Evolutionary conservation across 441 rosid species (phyloP), one percentile per base, ranked within the genome.

Genomic region (Eruca vesicaria): DNA sequence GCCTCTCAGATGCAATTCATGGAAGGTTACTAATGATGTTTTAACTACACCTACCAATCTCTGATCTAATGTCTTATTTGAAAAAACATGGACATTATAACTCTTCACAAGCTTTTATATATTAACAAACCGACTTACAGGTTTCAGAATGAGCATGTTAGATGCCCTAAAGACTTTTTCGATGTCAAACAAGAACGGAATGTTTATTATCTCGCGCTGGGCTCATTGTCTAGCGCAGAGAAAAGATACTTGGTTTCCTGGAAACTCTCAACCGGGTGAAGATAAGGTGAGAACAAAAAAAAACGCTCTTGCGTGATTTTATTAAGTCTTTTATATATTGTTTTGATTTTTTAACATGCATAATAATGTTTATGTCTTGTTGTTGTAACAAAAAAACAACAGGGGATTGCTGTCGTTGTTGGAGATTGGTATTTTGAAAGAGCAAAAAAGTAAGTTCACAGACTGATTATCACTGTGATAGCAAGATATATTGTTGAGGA

Each of bases 341-440:
- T 8, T 56, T 57, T 3, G n/a, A 36, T 28, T 41, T 43, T n/a
- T n/a, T n/a, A n/a, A n/a, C n/a, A 57, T 66, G 32, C 77, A 0
- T 28, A 9, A 18, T 61, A 43, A 14, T 26, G n/a, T n/a, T n/a
- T n/a, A 18, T 68, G 56, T n/a, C 52, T 63, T 70, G 15, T 60
- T 68, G 57, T 21, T 53, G 52, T 8, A 62, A 61, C 38, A 3
- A 58, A 56, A 9, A 32, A 19, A 58, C n/a, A n/a, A n/a, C 91
- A 96, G 97, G 88, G 93, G 6, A 80, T 96, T 66, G 96, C 97
- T 20, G 80, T 85, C 62, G 94, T 56, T n/a, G 98, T 96, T 60
- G 99, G 98, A 73, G 91, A 91, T 71, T 96, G 98, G 99, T 96
- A 86, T 63, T 96, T 93, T 57, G 90, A 85, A 9, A 86, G 96